Evolutionary conservation across 345 rosid genomes (phyloP), one percentile per base, ranked within the genome.

Genomic region (Aquilaria yunnanensis): DNA sequence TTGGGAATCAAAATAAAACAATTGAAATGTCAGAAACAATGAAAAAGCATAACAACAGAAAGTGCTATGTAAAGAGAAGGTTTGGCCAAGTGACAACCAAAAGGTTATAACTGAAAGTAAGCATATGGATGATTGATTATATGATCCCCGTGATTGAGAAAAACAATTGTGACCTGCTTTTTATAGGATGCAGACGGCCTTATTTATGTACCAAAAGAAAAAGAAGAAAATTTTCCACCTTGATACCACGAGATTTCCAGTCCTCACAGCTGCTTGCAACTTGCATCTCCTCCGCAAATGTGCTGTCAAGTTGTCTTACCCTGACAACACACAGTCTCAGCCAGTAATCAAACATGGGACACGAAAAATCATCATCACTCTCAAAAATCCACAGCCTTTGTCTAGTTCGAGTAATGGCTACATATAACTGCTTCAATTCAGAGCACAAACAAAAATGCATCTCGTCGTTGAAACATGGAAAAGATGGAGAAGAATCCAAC

Each of bases 321-420:
- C 77, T 69, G 23, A 84, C 69, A 52, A 84, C 77, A 32, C 43
- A 14, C 56, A 47, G 62, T 56, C 63, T 68, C 57, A 37, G 68
- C 83, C 83, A 79, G 33, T 64, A 76, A 45, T 76, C 67, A 45
- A 79, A 67, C 62, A 81, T 60, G 6, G 86, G 81, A 59, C 65
- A 59, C 0, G 79, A 72, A 14, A 65, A 50, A 14, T 79, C 86
- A 63, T 69, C 65, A 0, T 34, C 6, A 37, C 68, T 75, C 65
- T 84, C 90, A 65, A 77, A 72, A 31, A 85, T 73, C 85, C 82
- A 82, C 54, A 82, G 65, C 33, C 90, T 72, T 57, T 80, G 85
- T 64, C 78, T 65, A 6, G 87, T 82, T 2, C 81, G 80, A 43
- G 90, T 80, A 43, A 82, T 78, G 3, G 85, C 84, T 14, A 75